These are phyloP conservation scores for Mycena citricolor DNA, from an alignment of 1,284 basidiomycete species.

Conservation along the genomic window DNA sequence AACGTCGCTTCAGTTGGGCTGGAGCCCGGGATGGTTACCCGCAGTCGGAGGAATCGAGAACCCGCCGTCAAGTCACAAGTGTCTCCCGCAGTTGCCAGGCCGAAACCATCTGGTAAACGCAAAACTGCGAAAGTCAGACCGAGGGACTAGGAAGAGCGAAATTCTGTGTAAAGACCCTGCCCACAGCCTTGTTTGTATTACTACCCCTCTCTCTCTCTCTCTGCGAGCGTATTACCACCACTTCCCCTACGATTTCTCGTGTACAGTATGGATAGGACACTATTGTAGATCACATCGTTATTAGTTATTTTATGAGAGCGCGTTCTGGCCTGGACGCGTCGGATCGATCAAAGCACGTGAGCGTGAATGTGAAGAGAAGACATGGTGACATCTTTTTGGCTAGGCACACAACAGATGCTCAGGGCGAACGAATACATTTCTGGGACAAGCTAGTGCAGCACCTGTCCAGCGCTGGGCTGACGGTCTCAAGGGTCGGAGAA, in stretches of 20 bases:
- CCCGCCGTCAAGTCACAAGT: not conserved
- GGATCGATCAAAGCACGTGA: no score
- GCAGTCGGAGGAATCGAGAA: constrained; percentile 8
- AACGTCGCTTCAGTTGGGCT: not conserved
- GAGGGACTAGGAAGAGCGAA: constrained; percentile 14
- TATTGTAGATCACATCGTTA: no score
- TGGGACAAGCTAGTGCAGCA: no score
- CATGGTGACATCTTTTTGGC: not conserved
- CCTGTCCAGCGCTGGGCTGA: not conserved
- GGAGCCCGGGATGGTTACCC: constrained; percentile 10
- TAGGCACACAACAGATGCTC: not conserved
- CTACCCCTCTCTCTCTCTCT: no score
- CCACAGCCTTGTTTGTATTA: no score
- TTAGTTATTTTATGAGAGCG: no score
- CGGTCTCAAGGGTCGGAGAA: constrained; percentile 3
- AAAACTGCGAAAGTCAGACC: not conserved
- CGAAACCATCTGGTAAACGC: constrained; percentile 9
- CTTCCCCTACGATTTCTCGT: no score
- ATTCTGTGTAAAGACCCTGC: no score
- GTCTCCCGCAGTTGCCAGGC: constrained; percentile 6
- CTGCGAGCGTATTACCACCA: no score
- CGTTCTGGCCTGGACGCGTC: no score
- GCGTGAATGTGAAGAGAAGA: no score
- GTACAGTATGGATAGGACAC: no score
- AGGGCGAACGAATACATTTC: not conserved